A percentile compares a stretch with the other conserved stretches of the same genome.
Evolutionary conservation across 164 flowering plant genomes (phyloP).

Genomic region (Paratinospora sagittata): DNA sequence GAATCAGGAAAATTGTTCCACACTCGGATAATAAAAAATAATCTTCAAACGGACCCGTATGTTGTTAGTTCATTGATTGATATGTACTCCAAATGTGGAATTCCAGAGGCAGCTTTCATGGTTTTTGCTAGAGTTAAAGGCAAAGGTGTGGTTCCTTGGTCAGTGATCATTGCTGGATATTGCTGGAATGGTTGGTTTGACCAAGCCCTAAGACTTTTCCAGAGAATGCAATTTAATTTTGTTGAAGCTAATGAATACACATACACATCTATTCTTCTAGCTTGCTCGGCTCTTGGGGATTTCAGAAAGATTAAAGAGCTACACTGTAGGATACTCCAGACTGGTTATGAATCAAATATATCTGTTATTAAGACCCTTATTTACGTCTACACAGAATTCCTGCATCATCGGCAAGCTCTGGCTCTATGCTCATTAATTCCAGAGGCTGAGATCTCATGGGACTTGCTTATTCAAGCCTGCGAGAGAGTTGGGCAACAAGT

Average conservation of each 20-base stretch:
- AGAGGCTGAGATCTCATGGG: constrained; percentile 21
- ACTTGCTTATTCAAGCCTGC: too few relatives aligned
- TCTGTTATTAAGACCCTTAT: too few relatives aligned
- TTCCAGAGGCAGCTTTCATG: constrained; percentile 23
- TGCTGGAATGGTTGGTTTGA: constrained; percentile 20
- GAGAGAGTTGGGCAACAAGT: too few relatives aligned
- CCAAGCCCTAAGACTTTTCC: constrained; percentile 19
- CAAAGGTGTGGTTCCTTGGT: constrained; percentile 30
- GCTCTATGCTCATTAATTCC: constrained; percentile 21
- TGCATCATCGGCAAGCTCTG: constrained; percentile 22
- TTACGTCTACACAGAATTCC: too few relatives aligned
- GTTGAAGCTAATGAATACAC: constrained; percentile 26
- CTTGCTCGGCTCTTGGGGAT: constrained; percentile 25
- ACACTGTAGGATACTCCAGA: constrained; percentile 23
- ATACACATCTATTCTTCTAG: constrained; percentile 26
- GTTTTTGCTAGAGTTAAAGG: constrained; percentile 23
- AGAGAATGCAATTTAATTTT: constrained; percentile 19
- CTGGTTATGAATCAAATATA: constrained; percentile 23
- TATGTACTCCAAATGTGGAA: constrained; percentile 32
- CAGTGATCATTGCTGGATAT: constrained; percentile 27
- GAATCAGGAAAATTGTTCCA: constrained; percentile 26
- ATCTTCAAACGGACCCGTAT: constrained; percentile 19
- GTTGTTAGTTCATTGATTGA: constrained; percentile 25
- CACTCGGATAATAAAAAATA: constrained; percentile 24
- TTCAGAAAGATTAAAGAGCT: constrained; percentile 20